Conservation (phyloP, 2,329 filamentous ascomycete species). For the Pyrenochaeta sp. region DNA sequence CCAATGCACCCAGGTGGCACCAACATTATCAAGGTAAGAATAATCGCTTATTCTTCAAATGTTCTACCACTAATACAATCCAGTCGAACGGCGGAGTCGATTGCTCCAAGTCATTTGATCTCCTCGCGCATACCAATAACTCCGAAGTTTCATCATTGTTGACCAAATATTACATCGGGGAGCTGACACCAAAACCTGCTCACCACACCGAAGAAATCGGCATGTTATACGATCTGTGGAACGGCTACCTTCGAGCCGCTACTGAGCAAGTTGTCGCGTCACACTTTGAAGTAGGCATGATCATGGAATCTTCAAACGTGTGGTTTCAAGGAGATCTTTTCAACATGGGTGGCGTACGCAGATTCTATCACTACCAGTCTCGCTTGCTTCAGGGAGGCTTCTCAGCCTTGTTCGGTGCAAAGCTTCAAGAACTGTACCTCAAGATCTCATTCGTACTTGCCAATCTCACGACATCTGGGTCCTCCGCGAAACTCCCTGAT, state of each 20-base stretch:
- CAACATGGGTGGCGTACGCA: slow-evolving; percentile 36
- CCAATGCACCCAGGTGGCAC: slow-evolving; percentile 82
- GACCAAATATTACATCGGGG: slow-evolving; percentile 35
- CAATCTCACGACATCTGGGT: slow-evolving; percentile 34
- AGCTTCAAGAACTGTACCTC: slow-evolving; percentile 32
- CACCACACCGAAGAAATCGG: slow-evolving; percentile 27
- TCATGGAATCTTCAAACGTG: slow-evolving; percentile 27
- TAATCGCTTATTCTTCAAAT: no score
- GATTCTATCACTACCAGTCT: slow-evolving; percentile 37
- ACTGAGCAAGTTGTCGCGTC: slow-evolving; percentile 32
- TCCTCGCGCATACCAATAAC: slow-evolving; percentile 86
- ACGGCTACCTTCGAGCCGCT: slow-evolving; percentile 24
- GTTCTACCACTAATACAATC: slow-evolving; percentile 81
- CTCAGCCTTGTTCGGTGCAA: slow-evolving; percentile 29
- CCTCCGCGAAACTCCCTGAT: slow-evolving; percentile 51
- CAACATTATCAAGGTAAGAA: slow-evolving; percentile 86
- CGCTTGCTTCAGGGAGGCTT: slow-evolving; percentile 31
- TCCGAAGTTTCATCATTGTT: slow-evolving; percentile 66
- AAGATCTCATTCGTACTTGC: slow-evolving; percentile 34
- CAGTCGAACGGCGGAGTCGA: slow-evolving; percentile 84
- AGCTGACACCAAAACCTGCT: slow-evolving; percentile 28
- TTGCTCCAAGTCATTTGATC: slow-evolving; percentile 91
- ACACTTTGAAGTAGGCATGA: slow-evolving; percentile 32
- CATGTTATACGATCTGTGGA: slow-evolving; percentile 35
- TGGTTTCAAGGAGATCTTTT: slow-evolving; percentile 36